Conservation (phyloP, 1,139 yeast species). For the Suhomyces wounanorum region DNA sequence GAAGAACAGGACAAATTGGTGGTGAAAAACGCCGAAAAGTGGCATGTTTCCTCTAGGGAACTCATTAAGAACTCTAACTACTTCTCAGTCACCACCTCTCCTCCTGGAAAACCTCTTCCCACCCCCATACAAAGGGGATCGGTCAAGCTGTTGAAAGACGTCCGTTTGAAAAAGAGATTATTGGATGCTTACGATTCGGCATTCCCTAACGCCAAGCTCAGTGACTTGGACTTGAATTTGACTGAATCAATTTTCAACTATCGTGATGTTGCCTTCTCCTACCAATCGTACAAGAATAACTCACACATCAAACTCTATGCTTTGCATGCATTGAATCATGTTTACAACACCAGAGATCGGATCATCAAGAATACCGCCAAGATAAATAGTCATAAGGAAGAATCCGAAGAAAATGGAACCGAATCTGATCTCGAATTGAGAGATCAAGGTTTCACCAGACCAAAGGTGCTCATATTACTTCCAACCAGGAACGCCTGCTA, state of each 20-base stretch:
- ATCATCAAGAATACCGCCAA: slow-evolving; percentile 73
- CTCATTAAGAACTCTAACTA: slow-evolving; percentile 23
- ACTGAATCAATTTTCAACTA: slow-evolving; percentile 70
- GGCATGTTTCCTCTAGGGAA: slow-evolving; percentile 28
- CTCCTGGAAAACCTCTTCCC: slow-evolving; percentile 29
- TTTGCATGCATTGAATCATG: slow-evolving; percentile 78
- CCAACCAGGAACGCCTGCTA: slow-evolving; percentile 86
- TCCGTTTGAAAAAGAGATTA: slow-evolving; percentile 34
- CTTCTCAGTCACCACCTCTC: slow-evolving; percentile 28
- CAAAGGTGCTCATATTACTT: slow-evolving; percentile 77
- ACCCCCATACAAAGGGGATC: slow-evolving; percentile 6
- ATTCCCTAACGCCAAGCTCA: slow-evolving; percentile 17
- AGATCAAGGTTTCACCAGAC: slow-evolving; percentile 95
- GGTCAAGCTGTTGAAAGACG: slow-evolving; percentile 12
- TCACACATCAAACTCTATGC: slow-evolving; percentile 65
- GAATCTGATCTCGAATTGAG: slow-evolving; percentile 57
- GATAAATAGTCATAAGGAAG: slow-evolving; percentile 48
- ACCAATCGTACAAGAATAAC: slow-evolving; percentile 38
- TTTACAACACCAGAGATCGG: slow-evolving; percentile 82
- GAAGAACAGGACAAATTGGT: slow-evolving; percentile 31
- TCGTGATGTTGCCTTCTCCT: slow-evolving; percentile 70
- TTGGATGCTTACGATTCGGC: slow-evolving; percentile 26
- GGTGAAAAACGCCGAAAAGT: slow-evolving; percentile 23
- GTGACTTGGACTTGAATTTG: slow-evolving; percentile 28
- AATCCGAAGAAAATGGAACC: slow-evolving; percentile 32